phyloP scores from a whole-genome alignment of 345 rosid species.

The Corchorus olitorius region DNA sequence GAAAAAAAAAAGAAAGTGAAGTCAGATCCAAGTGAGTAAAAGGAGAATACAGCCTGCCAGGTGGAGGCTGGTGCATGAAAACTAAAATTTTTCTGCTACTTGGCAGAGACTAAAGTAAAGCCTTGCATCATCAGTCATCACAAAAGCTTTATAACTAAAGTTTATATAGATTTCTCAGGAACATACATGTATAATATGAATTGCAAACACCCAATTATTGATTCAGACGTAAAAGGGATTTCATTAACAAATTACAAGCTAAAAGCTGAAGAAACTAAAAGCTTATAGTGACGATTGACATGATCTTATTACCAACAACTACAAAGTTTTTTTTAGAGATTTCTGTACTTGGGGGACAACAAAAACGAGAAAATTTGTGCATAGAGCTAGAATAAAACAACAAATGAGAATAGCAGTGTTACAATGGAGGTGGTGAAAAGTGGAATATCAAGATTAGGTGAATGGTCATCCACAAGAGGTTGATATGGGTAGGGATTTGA shows the following conservation, averaged over 20 bases:
- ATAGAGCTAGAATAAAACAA: constrained; percentile 21
- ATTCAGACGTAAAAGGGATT: background rate
- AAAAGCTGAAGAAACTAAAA: background rate
- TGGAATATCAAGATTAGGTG: constrained; percentile 11
- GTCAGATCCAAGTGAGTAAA: background rate
- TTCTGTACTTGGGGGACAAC: background rate
- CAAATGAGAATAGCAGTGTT: constrained; percentile 18
- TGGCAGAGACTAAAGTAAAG: background rate
- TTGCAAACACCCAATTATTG: no score
- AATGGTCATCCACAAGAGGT: constrained; percentile 16
- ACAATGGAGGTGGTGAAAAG: constrained; percentile 9
- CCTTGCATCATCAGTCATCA: background rate
- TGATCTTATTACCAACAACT: constrained; percentile 4
- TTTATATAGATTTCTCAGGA: background rate
- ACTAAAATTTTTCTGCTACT: background rate
- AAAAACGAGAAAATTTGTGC: background rate
- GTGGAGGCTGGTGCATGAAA: background rate
- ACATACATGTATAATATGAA: background rate
- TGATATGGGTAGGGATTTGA: constrained; percentile 25
- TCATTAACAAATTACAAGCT: background rate
- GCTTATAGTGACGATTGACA: background rate
- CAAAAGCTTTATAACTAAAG: no score
- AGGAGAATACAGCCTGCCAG: background rate
- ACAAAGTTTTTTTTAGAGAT: background rate
- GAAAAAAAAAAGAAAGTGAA: background rate